Percentiles rank a stretch among this genome's conserved stretches.
These are phyloP conservation scores for Fragosphaeria purpurea DNA, from an alignment of 2,329 filamentous ascomycete species.

Conservation along the genomic window DNA sequence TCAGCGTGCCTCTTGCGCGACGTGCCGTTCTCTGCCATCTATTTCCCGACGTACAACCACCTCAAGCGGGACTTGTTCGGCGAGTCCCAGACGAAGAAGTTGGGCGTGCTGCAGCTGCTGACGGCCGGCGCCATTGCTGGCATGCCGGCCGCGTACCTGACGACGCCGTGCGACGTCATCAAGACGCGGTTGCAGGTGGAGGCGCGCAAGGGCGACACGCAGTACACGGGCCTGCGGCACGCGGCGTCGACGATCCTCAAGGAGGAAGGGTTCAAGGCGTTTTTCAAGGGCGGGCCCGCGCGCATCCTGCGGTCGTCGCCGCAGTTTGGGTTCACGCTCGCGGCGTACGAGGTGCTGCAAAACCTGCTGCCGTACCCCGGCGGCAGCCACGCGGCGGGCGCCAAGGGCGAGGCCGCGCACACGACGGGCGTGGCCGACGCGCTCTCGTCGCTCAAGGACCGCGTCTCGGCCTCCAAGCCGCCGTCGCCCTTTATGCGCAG, in stretches of 20 bases:
- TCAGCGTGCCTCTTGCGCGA: conserved; percentile 90
- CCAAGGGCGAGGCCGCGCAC: conserved; percentile 37
- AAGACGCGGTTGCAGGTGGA: conserved; percentile 98
- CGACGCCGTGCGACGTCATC: conserved; percentile 96
- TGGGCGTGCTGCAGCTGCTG: conserved; percentile 82
- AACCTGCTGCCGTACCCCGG: conserved; percentile 71
- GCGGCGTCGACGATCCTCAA: conserved; percentile 72
- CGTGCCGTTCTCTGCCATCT: conserved; percentile 96
- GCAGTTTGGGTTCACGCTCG: conserved; percentile 96
- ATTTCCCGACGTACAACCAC: conserved; percentile 95
- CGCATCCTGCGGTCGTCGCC: conserved; percentile 91
- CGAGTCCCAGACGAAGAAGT: conserved; percentile 75
- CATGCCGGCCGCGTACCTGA: conserved; percentile 89
- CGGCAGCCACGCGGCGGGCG: conserved; percentile 21
- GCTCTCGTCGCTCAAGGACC: conserved; percentile 1
- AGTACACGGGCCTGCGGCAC: conserved; percentile 80
- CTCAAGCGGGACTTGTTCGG: conserved; percentile 91
- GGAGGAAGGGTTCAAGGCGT: conserved; percentile 90
- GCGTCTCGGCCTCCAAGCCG: conserved; percentile 12
- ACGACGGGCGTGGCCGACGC: conserved; percentile 53
- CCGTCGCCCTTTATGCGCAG: conserved; percentile 49
- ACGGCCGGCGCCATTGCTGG: conserved; percentile 90
- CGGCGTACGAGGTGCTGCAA: conserved; percentile 88
- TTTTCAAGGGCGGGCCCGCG: conserved; percentile 97
- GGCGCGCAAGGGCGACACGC: conserved; percentile 85